Base-by-base conservation (phyloP, 768 basidiomycete genomes). In the Calocybe cyanea region DNA sequence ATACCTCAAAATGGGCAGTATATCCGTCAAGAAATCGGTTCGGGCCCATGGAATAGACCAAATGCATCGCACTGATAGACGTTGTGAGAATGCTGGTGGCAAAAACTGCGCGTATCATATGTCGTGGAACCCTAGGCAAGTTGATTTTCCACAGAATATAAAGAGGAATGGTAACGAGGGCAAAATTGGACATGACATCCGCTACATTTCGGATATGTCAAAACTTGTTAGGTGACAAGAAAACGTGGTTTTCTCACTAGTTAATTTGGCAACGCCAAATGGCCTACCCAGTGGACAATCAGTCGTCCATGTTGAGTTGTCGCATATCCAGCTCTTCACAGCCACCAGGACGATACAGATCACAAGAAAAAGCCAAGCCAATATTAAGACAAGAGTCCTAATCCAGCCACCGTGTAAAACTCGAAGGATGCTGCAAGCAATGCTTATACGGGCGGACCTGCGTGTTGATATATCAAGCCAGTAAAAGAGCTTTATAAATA, bases 361-460 rank as follows among this genome's bases (percentile, higher is more conserved):
- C 30, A 50, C 19, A 19, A 49, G 35, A 38, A 53, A 53, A 25
- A 37, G 17, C 28, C 43, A 34, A 10, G 36, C 34, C 23, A 47
- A 17, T 15, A 9, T 38, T 9, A 38, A 30, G 28, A 49, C 36
- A 23, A 49, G 32, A 17, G 24, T 45, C 23, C 50, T 48, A 17
- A 44, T 41, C n/a, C 42, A 13, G 34, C 45, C 47, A 14, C 20
- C 19, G 1, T 51, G 55, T 4, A 55, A 30, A 8, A 59, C 41
- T 21, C 53, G 51, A 7, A 53, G 40, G 24, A 59, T 50, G 17
- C 53, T 55, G 40, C 51, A 57, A 19, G 50, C 51, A 17, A 59
- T 54, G 23, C 55, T 57, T 20, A 59, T 57, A 38, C 55, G 41
- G 6, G 51, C 51, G 17, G 55, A n/a, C 57, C 57, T 58, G 38